Evolutionary conservation across 2,329 filamentous ascomycete genomes (phyloP).

Genomic region (Monosporascus sp.): DNA sequence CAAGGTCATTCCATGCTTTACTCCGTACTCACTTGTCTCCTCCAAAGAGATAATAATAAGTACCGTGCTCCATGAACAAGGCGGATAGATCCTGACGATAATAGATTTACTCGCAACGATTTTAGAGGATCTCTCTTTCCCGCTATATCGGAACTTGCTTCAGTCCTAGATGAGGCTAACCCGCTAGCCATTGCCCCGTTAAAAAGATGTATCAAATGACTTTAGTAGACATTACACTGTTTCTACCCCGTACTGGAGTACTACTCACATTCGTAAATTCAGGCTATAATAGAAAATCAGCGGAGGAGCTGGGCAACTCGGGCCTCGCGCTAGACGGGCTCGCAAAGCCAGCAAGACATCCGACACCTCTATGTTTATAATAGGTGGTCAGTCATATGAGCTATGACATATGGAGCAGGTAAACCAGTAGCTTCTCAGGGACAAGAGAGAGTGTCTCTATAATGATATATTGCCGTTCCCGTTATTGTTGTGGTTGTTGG

Average conservation of each 20-base stretch:
- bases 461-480: too few relatives aligned
- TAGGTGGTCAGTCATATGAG: background rate
- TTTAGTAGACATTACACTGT: background rate
- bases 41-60: constrained; percentile 31
- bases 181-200: background rate
- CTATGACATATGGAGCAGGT: background rate
- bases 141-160: too few relatives aligned
- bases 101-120: background rate
- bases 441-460: background rate
- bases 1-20: background rate
- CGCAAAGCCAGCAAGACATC: too few relatives aligned
- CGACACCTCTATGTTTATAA: too few relatives aligned
- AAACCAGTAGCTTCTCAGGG: background rate
- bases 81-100: background rate
- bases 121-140: background rate
- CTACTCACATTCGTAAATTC: too few relatives aligned
- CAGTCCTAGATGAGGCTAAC: too few relatives aligned
- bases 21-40: constrained; percentile 31
- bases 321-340: too few relatives aligned
- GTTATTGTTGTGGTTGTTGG: too few relatives aligned
- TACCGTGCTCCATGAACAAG: background rate
- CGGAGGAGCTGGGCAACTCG: too few relatives aligned
- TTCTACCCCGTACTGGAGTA: too few relatives aligned
- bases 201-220: background rate
- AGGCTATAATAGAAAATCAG: too few relatives aligned